Percentiles rank a stretch among this genome's conserved stretches.
Evolutionary conservation across 2,329 filamentous ascomycete species (phyloP).

Genomic region (Lasiodiplodia theobromae): DNA sequence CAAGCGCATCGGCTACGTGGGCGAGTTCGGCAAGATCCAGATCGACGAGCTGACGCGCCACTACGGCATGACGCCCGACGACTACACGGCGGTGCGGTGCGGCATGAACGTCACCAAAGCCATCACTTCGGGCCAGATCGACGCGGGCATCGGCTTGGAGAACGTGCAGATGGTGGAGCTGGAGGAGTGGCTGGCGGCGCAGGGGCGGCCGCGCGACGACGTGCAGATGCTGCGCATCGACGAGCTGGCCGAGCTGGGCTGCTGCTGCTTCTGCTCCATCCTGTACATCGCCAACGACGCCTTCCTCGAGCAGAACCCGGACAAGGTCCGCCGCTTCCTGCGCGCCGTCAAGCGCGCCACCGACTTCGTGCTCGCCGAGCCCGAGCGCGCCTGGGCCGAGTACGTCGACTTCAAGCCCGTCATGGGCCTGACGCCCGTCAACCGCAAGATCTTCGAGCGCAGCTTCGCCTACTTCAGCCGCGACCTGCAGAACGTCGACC

Average conservation of each 20-base stretch:
- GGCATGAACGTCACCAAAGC: constrained; percentile 83
- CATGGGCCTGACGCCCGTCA: constrained; percentile 68
- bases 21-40: constrained; percentile 83
- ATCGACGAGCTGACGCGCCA: constrained; percentile 81
- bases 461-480: constrained; percentile 78
- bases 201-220: constrained; percentile 69
- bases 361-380: constrained; percentile 71
- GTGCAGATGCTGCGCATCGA: constrained; percentile 85
- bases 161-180: constrained; percentile 86
- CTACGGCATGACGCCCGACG: constrained; percentile 74
- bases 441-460: constrained; percentile 81
- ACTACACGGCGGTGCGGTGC: constrained; percentile 79
- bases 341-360: constrained; percentile 77
- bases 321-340: constrained; percentile 72
- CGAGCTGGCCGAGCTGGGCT: constrained; percentile 78
- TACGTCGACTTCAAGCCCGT: constrained; percentile 76
- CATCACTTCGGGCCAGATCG: constrained; percentile 74
- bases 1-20: constrained; percentile 80
- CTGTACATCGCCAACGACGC: constrained; percentile 79
- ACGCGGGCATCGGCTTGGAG: constrained; percentile 78
- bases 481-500: constrained; percentile 75
- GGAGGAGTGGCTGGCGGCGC: constrained; percentile 73
- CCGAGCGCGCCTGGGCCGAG: constrained; percentile 69
- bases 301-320: constrained; percentile 71
- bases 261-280: constrained; percentile 85